A percentile compares a stretch with the other conserved stretches of the same genome.
phyloP scores from a whole-genome alignment of 805 yeast species.

The Saturnispora hagleri region DNA sequence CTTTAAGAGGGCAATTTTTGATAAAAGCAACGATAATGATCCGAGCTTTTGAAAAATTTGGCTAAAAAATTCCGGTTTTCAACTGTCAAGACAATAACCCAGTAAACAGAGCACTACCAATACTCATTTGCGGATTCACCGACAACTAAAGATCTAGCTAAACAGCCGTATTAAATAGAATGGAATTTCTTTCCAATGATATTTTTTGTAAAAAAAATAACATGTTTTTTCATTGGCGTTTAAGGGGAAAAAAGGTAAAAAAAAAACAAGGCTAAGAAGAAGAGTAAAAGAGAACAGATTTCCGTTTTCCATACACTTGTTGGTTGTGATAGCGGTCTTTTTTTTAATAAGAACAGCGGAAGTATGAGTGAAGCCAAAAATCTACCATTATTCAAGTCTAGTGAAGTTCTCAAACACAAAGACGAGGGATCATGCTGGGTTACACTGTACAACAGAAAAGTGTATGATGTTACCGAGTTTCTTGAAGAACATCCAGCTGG shows the following conservation, averaged over 20 bases:
- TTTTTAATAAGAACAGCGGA: neutral
- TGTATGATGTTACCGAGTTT: slow-evolving; percentile 74
- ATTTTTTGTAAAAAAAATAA: neutral
- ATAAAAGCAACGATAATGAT: neutral
- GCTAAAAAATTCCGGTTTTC: neutral
- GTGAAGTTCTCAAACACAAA: slow-evolving; percentile 46
- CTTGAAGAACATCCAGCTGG: slow-evolving; percentile 70
- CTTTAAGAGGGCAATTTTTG: neutral
- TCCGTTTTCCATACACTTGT: neutral
- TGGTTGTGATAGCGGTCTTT: neutral
- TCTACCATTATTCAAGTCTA: slow-evolving; percentile 52
- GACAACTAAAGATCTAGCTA: neutral
- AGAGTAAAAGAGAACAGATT: neutral
- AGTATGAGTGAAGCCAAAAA: slow-evolving; percentile 6
- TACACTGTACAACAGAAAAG: slow-evolving; percentile 65
- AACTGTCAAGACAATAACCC: no score
- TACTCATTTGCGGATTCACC: no score
- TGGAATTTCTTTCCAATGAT: neutral
- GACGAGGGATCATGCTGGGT: slow-evolving; percentile 64
- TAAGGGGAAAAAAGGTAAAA: neutral
- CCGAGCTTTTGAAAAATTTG: neutral
- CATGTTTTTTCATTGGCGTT: neutral
- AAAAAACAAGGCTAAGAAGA: neutral
- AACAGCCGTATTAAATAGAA: neutral
- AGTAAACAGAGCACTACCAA: no score